Percentiles rank a stretch among this genome's conserved stretches.
phyloP scores from a whole-genome alignment of 345 rosid genomes.

The Noccaea bulbosa region DNA sequence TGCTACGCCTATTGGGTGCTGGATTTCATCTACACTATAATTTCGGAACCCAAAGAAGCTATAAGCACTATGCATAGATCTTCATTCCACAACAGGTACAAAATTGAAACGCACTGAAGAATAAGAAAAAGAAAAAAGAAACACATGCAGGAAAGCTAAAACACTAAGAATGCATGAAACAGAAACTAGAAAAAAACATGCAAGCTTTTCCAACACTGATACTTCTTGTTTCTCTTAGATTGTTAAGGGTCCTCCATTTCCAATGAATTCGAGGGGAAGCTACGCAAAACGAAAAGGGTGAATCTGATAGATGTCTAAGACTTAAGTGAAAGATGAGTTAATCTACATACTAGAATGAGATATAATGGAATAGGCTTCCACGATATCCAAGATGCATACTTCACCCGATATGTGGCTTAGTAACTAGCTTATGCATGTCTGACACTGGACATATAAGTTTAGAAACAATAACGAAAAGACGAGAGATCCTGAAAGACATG shows the following conservation, averaged over 20 bases:
- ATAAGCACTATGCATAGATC: slow-evolving; percentile 23
- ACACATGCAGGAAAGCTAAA: slow-evolving; percentile 1
- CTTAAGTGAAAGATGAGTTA: slow-evolving; percentile 1
- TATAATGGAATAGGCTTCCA: slow-evolving; percentile 15
- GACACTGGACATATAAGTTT: slow-evolving; percentile 13
- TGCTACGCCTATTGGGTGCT: slow-evolving; percentile 47
- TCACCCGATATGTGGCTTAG: slow-evolving; percentile 24
- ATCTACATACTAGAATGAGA: slow-evolving; percentile 24
- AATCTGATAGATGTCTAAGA: slow-evolving; percentile 26
- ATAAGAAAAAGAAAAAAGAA: neutral
- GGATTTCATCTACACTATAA: slow-evolving; percentile 71
- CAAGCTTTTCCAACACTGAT: slow-evolving; percentile 30
- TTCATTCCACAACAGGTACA: neutral
- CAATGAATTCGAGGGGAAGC: slow-evolving; percentile 8
- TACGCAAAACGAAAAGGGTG: slow-evolving; percentile 8
- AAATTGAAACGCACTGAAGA: slow-evolving; percentile 6
- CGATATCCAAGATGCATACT: slow-evolving; percentile 5
- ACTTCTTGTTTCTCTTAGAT: slow-evolving; percentile 18
- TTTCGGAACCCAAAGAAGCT: slow-evolving; percentile 17
- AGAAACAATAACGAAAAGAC: slow-evolving; percentile 18
- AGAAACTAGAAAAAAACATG: slow-evolving; percentile 9
- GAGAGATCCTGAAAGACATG: slow-evolving; percentile 32
- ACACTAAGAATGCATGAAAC: slow-evolving; percentile 10
- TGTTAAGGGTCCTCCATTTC: slow-evolving; percentile 13
- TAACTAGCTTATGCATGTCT: slow-evolving; percentile 15